Conservation (phyloP, 306 rosid genomes). For the Prunus campanulata region DNA sequence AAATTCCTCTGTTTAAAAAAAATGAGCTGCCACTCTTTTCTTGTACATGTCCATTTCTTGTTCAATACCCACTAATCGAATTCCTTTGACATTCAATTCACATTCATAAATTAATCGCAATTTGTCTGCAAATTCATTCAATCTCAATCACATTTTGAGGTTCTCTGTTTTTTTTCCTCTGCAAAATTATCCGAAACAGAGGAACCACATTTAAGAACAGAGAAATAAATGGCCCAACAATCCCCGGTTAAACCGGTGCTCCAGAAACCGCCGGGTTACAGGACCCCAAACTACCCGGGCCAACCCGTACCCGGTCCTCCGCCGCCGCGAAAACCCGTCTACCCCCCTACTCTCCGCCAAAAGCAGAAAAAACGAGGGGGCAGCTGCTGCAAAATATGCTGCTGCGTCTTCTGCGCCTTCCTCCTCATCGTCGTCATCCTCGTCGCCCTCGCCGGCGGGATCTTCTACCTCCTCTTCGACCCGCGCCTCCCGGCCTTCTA, state of each 20-base stretch:
- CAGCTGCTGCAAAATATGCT: slow-evolving; percentile 42
- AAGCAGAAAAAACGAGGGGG: slow-evolving; percentile 19
- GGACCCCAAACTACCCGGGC: slow-evolving; percentile 23
- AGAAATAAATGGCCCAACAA: slow-evolving; percentile 35
- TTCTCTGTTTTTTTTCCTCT: background rate
- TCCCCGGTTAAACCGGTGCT: slow-evolving; percentile 42
- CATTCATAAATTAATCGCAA: background rate
- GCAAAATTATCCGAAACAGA: background rate
- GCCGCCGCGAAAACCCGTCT: slow-evolving; percentile 34
- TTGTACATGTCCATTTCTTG: background rate
- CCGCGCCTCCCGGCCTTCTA: slow-evolving; percentile 60
- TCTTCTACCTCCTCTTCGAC: slow-evolving; percentile 51
- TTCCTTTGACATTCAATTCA: background rate
- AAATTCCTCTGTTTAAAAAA: background rate
- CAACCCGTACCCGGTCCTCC: slow-evolving; percentile 14
- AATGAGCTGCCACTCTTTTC: background rate
- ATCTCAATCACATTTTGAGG: background rate
- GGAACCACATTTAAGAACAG: background rate
- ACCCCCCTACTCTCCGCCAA: slow-evolving; percentile 44
- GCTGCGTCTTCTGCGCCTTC: slow-evolving; percentile 46
- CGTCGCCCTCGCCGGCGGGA: slow-evolving; percentile 29
- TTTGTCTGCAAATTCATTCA: background rate
- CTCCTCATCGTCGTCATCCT: slow-evolving; percentile 35
- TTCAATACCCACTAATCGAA: background rate
- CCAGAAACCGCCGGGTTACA: slow-evolving; percentile 76